These are phyloP conservation scores for Coemansia sp. DNA, from an alignment of 192 early-diverging fungal species.

Conservation along the genomic window DNA sequence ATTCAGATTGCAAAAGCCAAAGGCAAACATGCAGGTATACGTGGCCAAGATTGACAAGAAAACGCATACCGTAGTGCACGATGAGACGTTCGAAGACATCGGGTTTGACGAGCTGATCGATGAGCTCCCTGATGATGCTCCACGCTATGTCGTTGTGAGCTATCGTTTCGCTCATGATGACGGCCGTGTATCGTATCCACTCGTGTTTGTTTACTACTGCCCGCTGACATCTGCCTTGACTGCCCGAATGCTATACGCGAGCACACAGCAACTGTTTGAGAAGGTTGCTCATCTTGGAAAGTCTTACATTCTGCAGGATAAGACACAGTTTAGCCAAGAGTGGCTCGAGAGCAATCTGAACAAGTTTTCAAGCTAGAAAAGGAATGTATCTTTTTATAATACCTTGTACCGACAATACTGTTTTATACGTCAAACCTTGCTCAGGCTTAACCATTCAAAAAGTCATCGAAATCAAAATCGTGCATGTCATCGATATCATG, in stretches of 20 bases:
- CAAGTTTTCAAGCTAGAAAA: conserved; percentile 18
- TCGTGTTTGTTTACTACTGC: conserved; percentile 70
- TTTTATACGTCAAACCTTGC: background rate
- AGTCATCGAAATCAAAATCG: conserved; percentile 38
- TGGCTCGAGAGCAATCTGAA: conserved; percentile 62
- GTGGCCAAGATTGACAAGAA: conserved; percentile 58
- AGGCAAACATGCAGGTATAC: conserved; percentile 20
- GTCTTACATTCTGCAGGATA: conserved; percentile 70
- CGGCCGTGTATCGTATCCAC: conserved; percentile 72
- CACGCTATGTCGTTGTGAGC: conserved; percentile 57
- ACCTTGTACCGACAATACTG: no score
- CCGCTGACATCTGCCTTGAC: conserved; percentile 53
- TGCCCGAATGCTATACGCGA: conserved; percentile 54
- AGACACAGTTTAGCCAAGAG: conserved; percentile 64
- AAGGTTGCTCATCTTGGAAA: conserved; percentile 63
- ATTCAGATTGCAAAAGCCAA: conserved; percentile 25
- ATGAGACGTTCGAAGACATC: conserved; percentile 31
- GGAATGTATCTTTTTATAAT: no score
- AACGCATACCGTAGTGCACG: conserved; percentile 51
- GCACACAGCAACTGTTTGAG: conserved; percentile 64
- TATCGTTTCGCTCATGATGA: conserved; percentile 32
- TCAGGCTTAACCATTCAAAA: background rate
- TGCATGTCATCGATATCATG: conserved; percentile 19
- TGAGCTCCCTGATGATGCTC: conserved; percentile 65
- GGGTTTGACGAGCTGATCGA: conserved; percentile 60